Base-by-base conservation (phyloP, 257 asterid genomes). In the Anisodus acutangulus region DNA sequence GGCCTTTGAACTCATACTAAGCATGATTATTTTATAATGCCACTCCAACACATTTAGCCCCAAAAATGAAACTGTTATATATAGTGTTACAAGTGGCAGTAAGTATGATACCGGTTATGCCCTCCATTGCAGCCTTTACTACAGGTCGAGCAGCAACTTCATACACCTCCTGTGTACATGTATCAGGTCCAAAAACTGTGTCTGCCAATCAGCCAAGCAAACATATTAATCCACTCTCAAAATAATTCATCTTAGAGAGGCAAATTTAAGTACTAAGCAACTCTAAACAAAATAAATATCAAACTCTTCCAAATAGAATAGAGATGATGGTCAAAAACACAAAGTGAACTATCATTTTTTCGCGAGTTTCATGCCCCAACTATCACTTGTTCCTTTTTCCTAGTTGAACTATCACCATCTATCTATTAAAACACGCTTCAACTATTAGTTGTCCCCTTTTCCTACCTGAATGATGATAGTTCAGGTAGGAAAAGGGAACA, bases 141-240 rank as follows among this genome's bases (percentile, higher is more conserved):
- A 97, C 99, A 37, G 99, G 98, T 83, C 95, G 93, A 86, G 97
- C 98, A 86, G 99, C 95, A 71, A 97, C 94, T 84, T 95, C 97
- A 86, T 95, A 97, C 80, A 97, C 98, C 76, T 97, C 99, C 82
- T 84, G 96, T 37, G 98, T 97, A 85, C 43, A 76, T 71, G 98
- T 93, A 87, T 91, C 86, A 84, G 94, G 93, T 82, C 97, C 97
- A 90, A 97, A 97, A 39, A 97, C 97, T 87, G 91, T 97, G 86
- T 97, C 99, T 97, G 91, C 72, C 83, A 84, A 68, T 47, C 26
- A 78, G 31, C 49, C 64, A 26, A 78, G 64, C 63, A 53, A 53
- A 78, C 8, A 78, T 31, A 72, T 72, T 72, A 47, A 45, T 45
- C 80, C 13, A 72, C 10, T 69, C 11, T 16, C 39, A 69, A 8